Conservation (phyloP, 1,139 yeast species). For the Geotrichum macrosporum region DNA sequence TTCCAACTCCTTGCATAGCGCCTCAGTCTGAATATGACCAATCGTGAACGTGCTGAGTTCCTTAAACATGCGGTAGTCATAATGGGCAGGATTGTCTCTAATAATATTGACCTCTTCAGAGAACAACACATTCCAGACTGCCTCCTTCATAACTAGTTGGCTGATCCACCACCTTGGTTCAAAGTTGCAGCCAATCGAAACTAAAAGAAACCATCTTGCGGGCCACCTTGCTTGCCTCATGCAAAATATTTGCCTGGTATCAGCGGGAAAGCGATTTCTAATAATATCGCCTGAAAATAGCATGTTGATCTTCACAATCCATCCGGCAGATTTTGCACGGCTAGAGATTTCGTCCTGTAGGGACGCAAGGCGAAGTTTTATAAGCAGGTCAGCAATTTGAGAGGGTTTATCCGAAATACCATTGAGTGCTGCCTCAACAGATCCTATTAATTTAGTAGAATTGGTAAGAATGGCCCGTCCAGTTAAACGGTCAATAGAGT, state of each 20-base stretch:
- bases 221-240: conserved; percentile 37
- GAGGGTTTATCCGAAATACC: conserved; percentile 30
- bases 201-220: conserved; percentile 37
- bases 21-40: conserved; percentile 30
- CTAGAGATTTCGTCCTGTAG: conserved; percentile 35
- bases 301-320: conserved; percentile 33
- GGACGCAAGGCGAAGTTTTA: conserved; percentile 33
- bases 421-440: conserved; percentile 35
- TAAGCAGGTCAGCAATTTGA: conserved; percentile 30
- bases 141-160: conserved; percentile 32
- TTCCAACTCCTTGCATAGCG: conserved; percentile 30
- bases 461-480: conserved; percentile 36
- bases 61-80: conserved; percentile 29
- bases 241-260: conserved; percentile 31
- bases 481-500: conserved; percentile 34
- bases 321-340: conserved; percentile 36
- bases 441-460: conserved; percentile 31
- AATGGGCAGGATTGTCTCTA: conserved; percentile 23
- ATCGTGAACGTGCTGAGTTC: conserved; percentile 29
- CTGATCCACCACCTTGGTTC: conserved; percentile 35
- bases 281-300: conserved; percentile 30
- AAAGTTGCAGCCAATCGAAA: conserved; percentile 29
- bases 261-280: conserved; percentile 27
- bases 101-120: conserved; percentile 29
- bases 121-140: conserved; percentile 31